A percentile compares a stretch with the other conserved stretches of the same genome.
These are phyloP conservation scores for Phytophthora lateralis DNA, from an alignment of 352 stramenopile species.

Conservation along the genomic window DNA sequence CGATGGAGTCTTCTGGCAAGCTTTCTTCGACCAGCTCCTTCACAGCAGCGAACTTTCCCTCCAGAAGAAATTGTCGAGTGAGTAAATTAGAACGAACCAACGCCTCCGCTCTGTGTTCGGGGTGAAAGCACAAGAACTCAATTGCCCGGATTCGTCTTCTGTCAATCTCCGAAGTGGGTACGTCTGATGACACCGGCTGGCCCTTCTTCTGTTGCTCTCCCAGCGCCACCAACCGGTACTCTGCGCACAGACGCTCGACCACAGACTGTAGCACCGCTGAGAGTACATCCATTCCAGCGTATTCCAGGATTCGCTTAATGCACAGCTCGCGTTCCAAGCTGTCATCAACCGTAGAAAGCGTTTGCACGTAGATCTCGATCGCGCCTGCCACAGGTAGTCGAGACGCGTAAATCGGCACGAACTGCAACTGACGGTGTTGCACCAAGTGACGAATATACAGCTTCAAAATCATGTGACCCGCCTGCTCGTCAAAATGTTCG, in stretches of 20 bases:
- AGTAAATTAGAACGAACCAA: constrained; percentile 64
- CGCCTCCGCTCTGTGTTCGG: constrained; percentile 66
- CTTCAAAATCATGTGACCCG: constrained; percentile 83
- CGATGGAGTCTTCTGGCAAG: constrained; percentile 74
- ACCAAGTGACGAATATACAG: constrained; percentile 84
- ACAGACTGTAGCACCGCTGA: constrained; percentile 63
- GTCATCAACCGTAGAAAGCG: constrained; percentile 66
- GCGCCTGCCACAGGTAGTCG: constrained; percentile 61
- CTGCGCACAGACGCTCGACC: constrained; percentile 53
- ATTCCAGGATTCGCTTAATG: constrained; percentile 70
- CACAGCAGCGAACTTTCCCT: constrained; percentile 71
- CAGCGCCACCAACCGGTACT: constrained; percentile 34
- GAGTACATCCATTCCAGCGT: constrained; percentile 66
- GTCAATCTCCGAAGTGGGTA: constrained; percentile 50
- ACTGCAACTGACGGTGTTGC: constrained; percentile 75
- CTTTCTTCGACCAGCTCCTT: constrained; percentile 63
- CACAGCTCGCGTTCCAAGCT: constrained; percentile 69
- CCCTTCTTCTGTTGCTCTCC: constrained; percentile 38
- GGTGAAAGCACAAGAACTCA: constrained; percentile 80
- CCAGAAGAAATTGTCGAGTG: constrained; percentile 69
- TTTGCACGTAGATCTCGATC: constrained; percentile 78
- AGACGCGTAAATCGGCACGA: constrained; percentile 78
- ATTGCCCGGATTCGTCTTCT: constrained; percentile 67
- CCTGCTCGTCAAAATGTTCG: constrained; percentile 64
- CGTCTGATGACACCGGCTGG: constrained; percentile 22